Evolutionary conservation across 139 green algal species (phyloP).

Genomic region (Dunaliella sp.): DNA sequence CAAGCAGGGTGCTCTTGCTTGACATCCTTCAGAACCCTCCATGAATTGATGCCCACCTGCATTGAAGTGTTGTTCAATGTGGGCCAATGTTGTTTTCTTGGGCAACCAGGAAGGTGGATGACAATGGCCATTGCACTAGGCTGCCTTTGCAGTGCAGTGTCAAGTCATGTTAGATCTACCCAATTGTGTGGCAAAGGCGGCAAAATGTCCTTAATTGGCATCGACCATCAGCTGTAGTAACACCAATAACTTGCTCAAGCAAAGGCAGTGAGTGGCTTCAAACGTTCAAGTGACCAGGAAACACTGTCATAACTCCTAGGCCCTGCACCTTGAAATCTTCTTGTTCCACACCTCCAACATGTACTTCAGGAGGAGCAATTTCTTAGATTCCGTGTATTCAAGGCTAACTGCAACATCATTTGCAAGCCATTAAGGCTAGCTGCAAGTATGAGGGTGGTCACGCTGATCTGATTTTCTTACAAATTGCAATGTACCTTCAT

Average conservation of each 20-base stretch:
- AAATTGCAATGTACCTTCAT: conserved; percentile 40
- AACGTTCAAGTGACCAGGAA: no score
- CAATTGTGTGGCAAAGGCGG: not conserved
- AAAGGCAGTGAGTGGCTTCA: no score
- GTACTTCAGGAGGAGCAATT: not conserved
- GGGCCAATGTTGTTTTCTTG: no score
- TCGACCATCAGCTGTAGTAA: no score
- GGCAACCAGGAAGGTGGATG: no score
- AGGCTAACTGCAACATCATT: not conserved
- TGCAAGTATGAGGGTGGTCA: not conserved
- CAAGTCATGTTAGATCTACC: not conserved
- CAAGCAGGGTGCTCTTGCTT: conserved; percentile 36
- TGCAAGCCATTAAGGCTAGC: no score
- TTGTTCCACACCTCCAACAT: no score
- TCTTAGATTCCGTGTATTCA: not conserved
- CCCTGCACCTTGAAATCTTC: no score
- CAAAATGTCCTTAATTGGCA: not conserved
- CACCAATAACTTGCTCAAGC: no score
- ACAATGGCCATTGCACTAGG: no score
- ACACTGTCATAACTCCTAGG: no score
- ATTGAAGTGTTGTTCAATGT: not conserved
- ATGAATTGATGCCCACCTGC: conserved; percentile 50
- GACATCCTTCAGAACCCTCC: conserved; percentile 45
- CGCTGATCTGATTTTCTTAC: no score
- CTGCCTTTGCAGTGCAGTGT: not conserved